phyloP scores from a whole-genome alignment of 306 rosid species.

The Gastrolobium villosum region DNA sequence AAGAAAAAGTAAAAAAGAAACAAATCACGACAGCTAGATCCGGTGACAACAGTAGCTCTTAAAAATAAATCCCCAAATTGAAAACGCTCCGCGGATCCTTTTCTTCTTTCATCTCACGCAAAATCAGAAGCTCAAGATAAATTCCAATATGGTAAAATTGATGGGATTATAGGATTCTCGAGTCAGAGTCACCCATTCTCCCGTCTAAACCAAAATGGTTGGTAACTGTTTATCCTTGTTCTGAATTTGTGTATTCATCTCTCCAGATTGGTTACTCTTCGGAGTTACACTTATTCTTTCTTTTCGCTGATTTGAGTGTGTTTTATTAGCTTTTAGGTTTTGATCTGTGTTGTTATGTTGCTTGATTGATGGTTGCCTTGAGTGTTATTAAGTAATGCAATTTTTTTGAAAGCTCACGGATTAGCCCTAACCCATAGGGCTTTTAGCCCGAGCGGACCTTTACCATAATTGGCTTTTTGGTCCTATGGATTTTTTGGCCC shows the following conservation, averaged over 20 bases:
- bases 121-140: too few relatives aligned
- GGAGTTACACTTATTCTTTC: neutral
- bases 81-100: too few relatives aligned
- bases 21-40: too few relatives aligned
- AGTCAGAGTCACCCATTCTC: constrained; percentile 49
- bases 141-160: constrained; percentile 41
- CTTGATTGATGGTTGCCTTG: neutral
- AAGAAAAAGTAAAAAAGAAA: too few relatives aligned
- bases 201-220: constrained; percentile 59
- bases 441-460: too few relatives aligned
- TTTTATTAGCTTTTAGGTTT: constrained; percentile 19
- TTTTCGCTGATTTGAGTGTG: neutral
- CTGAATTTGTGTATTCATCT: neutral
- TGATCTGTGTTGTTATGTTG: constrained; percentile 30
- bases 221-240: constrained; percentile 41
- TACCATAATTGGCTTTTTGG: too few relatives aligned
- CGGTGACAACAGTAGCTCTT: too few relatives aligned
- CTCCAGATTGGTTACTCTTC: neutral
- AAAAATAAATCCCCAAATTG: too few relatives aligned
- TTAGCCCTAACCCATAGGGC: too few relatives aligned
- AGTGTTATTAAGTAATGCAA: neutral
- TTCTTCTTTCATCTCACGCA: too few relatives aligned
- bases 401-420: neutral
- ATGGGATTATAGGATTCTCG: constrained; percentile 68
- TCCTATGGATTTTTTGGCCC: too few relatives aligned